These are phyloP conservation scores for Boletus rubescentipes DNA, from an alignment of 768 basidiomycete genomes.

Conservation along the genomic window DNA sequence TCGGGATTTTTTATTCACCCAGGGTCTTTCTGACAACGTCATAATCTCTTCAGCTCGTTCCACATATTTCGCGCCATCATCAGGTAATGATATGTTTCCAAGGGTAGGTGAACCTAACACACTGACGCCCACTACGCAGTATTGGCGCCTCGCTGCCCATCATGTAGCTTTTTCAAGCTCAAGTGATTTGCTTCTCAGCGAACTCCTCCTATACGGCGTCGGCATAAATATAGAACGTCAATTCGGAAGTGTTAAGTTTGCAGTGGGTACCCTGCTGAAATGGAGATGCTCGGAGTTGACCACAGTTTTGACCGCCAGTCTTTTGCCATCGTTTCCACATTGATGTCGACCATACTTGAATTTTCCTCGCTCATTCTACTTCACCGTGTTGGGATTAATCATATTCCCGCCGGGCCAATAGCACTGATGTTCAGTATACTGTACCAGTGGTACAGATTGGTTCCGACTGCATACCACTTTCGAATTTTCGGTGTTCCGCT, in stretches of 20 bases:
- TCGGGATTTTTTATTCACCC: conserved; percentile 17
- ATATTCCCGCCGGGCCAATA: conserved; percentile 75
- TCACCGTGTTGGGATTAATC: conserved; percentile 66
- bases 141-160: conserved; percentile 78
- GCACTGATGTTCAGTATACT: conserved; percentile 74
- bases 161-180: conserved; percentile 81
- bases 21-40: conserved; percentile 3
- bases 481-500: conserved; percentile 71
- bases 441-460: conserved; percentile 79
- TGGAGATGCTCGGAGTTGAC: not conserved
- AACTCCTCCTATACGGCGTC: conserved; percentile 70
- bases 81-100: conserved; percentile 52
- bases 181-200: conserved; percentile 77
- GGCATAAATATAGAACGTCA: conserved; percentile 75
- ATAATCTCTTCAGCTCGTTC: conserved; percentile 58
- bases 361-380: conserved; percentile 65
- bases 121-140: conserved; percentile 47
- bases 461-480: conserved; percentile 75
- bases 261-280: conserved; percentile 48
- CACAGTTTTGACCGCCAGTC: conserved; percentile 50
- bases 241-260: conserved; percentile 86
- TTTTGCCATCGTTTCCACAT: conserved; percentile 64
- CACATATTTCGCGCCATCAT: conserved; percentile 86
- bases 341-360: conserved; percentile 67
- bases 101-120: conserved; percentile 34